These are phyloP conservation scores for Hyparrhenia diplandra DNA, from an alignment of 176 grass and related monocot species.

Conservation along the genomic window DNA sequence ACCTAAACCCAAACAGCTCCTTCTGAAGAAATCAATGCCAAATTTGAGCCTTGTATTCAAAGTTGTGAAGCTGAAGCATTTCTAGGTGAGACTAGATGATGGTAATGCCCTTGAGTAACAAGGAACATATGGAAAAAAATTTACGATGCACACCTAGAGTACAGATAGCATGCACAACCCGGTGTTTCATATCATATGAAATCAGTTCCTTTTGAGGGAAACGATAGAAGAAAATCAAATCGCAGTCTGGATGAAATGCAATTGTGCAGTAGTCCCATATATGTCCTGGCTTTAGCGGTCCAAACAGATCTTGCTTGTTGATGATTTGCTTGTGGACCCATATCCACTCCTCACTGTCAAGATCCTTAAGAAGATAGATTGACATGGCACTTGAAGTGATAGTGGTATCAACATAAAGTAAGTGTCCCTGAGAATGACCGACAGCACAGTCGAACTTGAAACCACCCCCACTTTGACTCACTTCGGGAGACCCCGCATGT, in stretches of 20 bases:
- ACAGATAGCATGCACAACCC: too few relatives aligned
- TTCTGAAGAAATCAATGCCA: too few relatives aligned
- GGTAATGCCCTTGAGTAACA: not conserved
- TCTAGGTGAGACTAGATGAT: too few relatives aligned
- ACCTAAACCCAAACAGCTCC: too few relatives aligned
- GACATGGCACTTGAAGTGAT: not conserved
- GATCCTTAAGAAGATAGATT: constrained; percentile 1
- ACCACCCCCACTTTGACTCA: not conserved
- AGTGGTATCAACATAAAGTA: not conserved
- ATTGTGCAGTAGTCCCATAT: not conserved
- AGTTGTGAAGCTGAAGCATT: too few relatives aligned
- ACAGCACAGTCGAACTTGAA: not conserved
- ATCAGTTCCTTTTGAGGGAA: too few relatives aligned
- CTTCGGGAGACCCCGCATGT: too few relatives aligned
- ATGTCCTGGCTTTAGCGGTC: not conserved
- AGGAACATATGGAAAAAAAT: too few relatives aligned
- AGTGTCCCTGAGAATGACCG: not conserved
- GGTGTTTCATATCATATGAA: too few relatives aligned
- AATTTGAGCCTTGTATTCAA: too few relatives aligned
- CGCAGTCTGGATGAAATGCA: not conserved
- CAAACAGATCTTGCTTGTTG: not conserved
- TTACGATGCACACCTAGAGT: too few relatives aligned
- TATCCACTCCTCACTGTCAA: not conserved
- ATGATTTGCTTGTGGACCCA: not conserved
- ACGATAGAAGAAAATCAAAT: not conserved